Base-by-base conservation (phyloP, 1,284 basidiomycete genomes). In the Sanghuangporus baumii region DNA sequence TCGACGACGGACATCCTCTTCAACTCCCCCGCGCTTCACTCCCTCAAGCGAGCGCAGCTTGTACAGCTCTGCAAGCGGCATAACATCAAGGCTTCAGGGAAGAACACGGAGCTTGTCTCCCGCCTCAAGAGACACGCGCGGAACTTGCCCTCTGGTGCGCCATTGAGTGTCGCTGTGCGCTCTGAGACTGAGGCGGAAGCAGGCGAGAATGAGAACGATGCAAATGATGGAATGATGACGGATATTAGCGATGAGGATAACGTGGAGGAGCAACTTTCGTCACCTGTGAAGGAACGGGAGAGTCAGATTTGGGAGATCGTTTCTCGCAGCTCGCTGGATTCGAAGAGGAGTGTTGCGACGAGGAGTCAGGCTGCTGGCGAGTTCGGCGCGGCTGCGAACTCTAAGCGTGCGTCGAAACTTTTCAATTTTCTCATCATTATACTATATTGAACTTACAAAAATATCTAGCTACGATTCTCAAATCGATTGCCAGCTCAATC, bases 21-120 rank as follows among this genome's bases (percentile, higher is more conserved):
- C 76, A 90, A 92, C 73, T 89, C 88, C 3, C 88, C 89, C 0
- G 89, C 90, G 0, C 74, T 92, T 26, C 83, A 89, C 70, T 87
- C 88, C 11, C 81, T 92, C 47, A 91, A 90, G 71, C 86, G 89
- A 55, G 84, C 89, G 56, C 89, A 92, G 69, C 86, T 92, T 50
- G 79, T 90, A 63, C 89, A 88, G 67, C 78, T 92, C 51, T 92
- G 90, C 82, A 91, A 91, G 73, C 81, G 85, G 26, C 88, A 92
- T 71, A 79, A 83, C 0, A 78, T 92, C 71, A 91, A 89, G 73
- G 88, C 88, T 0, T 80, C 81, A 23, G 89, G 90, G 36, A 92
- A 92, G 80, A 92, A 87, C 69, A 71, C 74, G 6, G 89, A 91
- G 9, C 78, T 92, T 57, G 80, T 92, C 66, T 78, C 83, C 37